A percentile compares a stretch with the other conserved stretches of the same genome.
These are phyloP conservation scores for Holtermannia corniformis DNA, from an alignment of 768 basidiomycete genomes.

Conservation along the genomic window DNA sequence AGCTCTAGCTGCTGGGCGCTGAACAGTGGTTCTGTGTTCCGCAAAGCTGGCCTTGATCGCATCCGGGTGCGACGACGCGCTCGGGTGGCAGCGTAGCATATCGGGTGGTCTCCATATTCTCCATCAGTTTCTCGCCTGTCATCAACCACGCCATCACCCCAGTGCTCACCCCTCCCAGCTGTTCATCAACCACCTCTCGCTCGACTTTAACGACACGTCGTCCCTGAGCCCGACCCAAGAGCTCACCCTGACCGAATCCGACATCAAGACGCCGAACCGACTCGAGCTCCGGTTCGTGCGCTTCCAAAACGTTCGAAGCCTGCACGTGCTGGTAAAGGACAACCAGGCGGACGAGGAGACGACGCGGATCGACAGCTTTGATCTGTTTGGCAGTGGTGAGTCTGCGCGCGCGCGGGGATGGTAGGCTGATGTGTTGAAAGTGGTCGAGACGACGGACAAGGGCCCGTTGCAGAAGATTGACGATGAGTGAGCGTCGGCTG, in stretches of 20 bases:
- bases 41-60: too few relatives aligned
- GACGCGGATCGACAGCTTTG: slow-evolving; percentile 40
- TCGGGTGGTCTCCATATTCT: too few relatives aligned
- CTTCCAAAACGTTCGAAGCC: slow-evolving; percentile 40
- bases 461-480: slow-evolving; percentile 25
- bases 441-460: slow-evolving; percentile 14
- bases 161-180: too few relatives aligned
- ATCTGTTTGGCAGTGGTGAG: slow-evolving; percentile 40
- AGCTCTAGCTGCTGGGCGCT: too few relatives aligned
- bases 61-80: too few relatives aligned
- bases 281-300: slow-evolving; percentile 40
- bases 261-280: slow-evolving; percentile 30
- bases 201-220: slow-evolving; percentile 39
- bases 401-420: neutral
- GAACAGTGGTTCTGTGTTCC: too few relatives aligned
- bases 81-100: too few relatives aligned
- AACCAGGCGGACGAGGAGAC: slow-evolving; percentile 43
- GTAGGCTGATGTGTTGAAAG: slow-evolving; percentile 3
- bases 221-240: slow-evolving; percentile 33
- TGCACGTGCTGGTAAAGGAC: slow-evolving; percentile 38
- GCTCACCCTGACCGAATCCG: slow-evolving; percentile 29
- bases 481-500: too few relatives aligned
- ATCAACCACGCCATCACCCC: too few relatives aligned
- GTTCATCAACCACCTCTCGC: slow-evolving; percentile 37
- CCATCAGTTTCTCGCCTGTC: too few relatives aligned